Conservation (phyloP, 129 eudicot species). For the Pittosporum tobira region DNA sequence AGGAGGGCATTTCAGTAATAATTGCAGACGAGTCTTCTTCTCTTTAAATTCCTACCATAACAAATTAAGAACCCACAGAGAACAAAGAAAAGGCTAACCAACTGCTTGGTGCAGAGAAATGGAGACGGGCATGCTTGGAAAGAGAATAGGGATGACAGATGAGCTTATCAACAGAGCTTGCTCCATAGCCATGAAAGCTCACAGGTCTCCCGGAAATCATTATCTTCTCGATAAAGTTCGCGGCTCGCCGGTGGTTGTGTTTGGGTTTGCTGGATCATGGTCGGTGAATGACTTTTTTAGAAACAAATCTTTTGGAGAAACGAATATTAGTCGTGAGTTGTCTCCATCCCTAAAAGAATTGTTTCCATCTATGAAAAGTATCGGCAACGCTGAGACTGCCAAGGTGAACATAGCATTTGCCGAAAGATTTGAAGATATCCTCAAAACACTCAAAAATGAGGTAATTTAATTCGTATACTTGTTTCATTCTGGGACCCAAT, state of each 20-base stretch:
- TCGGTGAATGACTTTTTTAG: slow-evolving; percentile 17
- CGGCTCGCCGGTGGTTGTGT: slow-evolving; percentile 21
- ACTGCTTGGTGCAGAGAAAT: not conserved
- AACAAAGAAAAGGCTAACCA: not conserved
- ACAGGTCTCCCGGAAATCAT: slow-evolving; percentile 23
- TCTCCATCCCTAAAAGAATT: slow-evolving; percentile 32
- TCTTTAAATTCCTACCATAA: not conserved
- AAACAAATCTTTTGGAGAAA: slow-evolving; percentile 29
- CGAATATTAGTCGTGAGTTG: slow-evolving; percentile 15
- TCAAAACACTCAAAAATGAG: slow-evolving; percentile 26
- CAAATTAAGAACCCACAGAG: slow-evolving; percentile 6
- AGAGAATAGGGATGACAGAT: slow-evolving; percentile 20
- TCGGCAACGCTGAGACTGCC: slow-evolving; percentile 32
- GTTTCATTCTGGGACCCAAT: not conserved
- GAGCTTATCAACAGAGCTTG: slow-evolving; percentile 37
- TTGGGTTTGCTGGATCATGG: slow-evolving; percentile 42
- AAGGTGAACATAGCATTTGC: slow-evolving; percentile 36
- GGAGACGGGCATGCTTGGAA: slow-evolving; percentile 17
- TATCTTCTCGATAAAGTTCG: slow-evolving; percentile 17
- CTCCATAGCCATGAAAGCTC: slow-evolving; percentile 28
- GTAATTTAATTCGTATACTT: slow-evolving; percentile 13
- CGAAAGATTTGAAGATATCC: slow-evolving; percentile 25
- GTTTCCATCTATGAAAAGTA: slow-evolving; percentile 39
- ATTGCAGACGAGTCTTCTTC: not conserved
- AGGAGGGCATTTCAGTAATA: not conserved